Evolutionary conservation across 169 alveolate genomes (phyloP).

Genomic region (Plasmodium gonderi): DNA sequence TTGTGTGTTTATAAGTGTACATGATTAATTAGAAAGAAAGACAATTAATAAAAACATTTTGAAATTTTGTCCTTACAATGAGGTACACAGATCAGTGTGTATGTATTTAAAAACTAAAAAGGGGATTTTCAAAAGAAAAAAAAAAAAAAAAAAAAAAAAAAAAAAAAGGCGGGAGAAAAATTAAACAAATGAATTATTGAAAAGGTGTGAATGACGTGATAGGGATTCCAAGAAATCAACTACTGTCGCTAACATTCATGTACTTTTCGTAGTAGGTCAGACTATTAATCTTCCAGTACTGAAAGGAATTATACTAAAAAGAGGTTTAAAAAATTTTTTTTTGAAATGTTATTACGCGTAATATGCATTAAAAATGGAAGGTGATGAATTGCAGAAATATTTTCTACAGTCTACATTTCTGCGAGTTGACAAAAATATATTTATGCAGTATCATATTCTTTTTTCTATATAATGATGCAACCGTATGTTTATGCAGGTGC

Average conservation of each 20-base stretch:
- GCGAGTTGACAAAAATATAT: too few relatives aligned
- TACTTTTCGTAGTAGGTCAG: conserved; percentile 67
- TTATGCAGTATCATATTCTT: too few relatives aligned
- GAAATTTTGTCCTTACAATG: background rate
- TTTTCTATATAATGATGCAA: too few relatives aligned
- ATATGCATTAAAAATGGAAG: background rate
- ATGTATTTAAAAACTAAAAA: background rate
- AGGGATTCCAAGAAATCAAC: background rate
- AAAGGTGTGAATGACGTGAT: background rate
- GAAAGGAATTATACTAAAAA: conserved; percentile 73
- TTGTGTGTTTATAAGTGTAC: too few relatives aligned
- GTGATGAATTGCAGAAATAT: too few relatives aligned
- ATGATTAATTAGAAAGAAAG: background rate
- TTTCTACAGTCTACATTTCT: too few relatives aligned
- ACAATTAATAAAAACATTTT: background rate
- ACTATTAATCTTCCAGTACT: conserved; percentile 73
- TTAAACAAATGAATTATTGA: background rate
- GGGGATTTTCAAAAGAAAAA: background rate
- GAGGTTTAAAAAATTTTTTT: background rate
- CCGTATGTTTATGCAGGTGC: too few relatives aligned
- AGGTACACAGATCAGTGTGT: background rate
- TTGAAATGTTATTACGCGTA: too few relatives aligned
- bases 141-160: background rate
- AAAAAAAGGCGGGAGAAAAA: background rate
- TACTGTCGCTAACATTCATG: conserved; percentile 72